These are phyloP conservation scores for Lagenaria siceraria DNA, from an alignment of 306 rosid species.

Conservation along the genomic window DNA sequence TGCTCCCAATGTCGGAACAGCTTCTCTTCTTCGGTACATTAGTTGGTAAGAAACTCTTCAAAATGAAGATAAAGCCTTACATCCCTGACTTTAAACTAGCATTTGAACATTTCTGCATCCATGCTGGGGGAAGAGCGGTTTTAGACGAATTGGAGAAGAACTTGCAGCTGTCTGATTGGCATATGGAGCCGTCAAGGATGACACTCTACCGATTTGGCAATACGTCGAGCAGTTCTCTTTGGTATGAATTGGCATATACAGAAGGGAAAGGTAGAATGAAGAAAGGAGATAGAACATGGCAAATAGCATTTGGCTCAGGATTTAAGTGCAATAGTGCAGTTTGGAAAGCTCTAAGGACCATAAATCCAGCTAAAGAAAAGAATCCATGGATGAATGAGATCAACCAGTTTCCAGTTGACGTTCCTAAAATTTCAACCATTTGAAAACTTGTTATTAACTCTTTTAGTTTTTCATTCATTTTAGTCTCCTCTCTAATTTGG, in stretches of 20 bases:
- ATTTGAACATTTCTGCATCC: conserved; percentile 87
- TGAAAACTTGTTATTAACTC: conserved; percentile 9
- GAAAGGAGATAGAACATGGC: conserved; percentile 90
- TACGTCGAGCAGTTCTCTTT: conserved; percentile 86
- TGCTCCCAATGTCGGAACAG: conserved; percentile 81
- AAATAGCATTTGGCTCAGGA: conserved; percentile 87
- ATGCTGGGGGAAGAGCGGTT: conserved; percentile 89
- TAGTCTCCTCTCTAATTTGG: not conserved
- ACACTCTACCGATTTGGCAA: conserved; percentile 83
- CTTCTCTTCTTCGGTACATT: conserved; percentile 67
- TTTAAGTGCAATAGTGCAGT: conserved; percentile 92
- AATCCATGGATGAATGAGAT: conserved; percentile 80
- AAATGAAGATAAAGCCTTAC: conserved; percentile 85
- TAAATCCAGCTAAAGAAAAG: conserved; percentile 61
- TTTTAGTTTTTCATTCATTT: not conserved
- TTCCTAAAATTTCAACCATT: conserved; percentile 54
- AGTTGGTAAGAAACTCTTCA: conserved; percentile 53
- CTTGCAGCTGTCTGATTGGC: conserved; percentile 80
- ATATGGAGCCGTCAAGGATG: conserved; percentile 97
- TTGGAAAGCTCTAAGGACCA: conserved; percentile 72
- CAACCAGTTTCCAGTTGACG: conserved; percentile 56
- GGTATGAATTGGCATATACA: conserved; percentile 82
- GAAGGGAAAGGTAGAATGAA: conserved; percentile 84
- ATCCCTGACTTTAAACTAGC: conserved; percentile 86
- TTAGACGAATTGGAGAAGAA: conserved; percentile 86